Evolutionary conservation across 768 basidiomycete genomes (phyloP).

Genomic region (Dictyophora rubrovolvata): DNA sequence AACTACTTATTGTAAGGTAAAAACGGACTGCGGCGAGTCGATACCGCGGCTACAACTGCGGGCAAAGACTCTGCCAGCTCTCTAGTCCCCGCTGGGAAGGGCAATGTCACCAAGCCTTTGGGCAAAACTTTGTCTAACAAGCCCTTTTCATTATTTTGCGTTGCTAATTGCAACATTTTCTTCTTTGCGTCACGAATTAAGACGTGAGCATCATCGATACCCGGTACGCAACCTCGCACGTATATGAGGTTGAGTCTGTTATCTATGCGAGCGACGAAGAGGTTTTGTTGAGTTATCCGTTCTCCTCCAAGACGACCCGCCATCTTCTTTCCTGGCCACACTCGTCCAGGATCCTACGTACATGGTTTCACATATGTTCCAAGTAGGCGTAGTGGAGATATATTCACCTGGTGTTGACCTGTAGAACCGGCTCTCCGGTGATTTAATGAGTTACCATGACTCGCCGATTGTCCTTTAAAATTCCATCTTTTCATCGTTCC

Average conservation of each 20-base stretch:
- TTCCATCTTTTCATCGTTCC: constrained; percentile 96
- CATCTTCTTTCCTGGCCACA: constrained; percentile 99
- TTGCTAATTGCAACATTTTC: constrained; percentile 54
- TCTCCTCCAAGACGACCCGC: constrained; percentile 85
- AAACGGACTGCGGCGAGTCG: constrained; percentile 68
- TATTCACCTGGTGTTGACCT: constrained; percentile 82
- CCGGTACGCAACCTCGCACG: constrained; percentile 86
- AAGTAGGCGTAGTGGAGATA: background rate
- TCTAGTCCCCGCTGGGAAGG: constrained; percentile 84
- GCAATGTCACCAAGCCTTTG: constrained; percentile 73
- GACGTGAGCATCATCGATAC: constrained; percentile 80
- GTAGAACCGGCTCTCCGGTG: constrained; percentile 91
- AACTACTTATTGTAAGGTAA: constrained; percentile 33
- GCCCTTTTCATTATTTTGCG: constrained; percentile 59
- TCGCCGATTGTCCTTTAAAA: constrained; percentile 82
- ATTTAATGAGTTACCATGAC: constrained; percentile 92
- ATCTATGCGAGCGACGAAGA: constrained; percentile 84
- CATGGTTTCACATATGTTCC: constrained; percentile 7
- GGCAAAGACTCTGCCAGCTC: constrained; percentile 63
- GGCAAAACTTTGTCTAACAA: constrained; percentile 70
- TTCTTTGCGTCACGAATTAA: constrained; percentile 84
- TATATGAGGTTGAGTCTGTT: constrained; percentile 77
- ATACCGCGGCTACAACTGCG: constrained; percentile 57
- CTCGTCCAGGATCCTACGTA: constrained; percentile 81
- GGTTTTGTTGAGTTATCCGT: constrained; percentile 77